Evolutionary conservation across 2,329 filamentous ascomycete species (phyloP).

Genomic region (Xylaria polymorpha): DNA sequence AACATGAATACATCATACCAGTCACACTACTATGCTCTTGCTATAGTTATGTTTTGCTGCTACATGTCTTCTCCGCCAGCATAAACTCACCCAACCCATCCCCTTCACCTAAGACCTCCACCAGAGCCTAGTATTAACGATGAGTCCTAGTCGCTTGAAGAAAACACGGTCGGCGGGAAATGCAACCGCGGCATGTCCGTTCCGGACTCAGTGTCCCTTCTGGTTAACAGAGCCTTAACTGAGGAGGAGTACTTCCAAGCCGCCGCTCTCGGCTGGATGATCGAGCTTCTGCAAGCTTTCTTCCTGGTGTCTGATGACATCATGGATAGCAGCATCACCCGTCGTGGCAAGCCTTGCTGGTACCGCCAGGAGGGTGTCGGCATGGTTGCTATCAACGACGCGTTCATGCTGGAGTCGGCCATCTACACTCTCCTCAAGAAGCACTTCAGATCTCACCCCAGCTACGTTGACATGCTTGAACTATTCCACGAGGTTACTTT

Average conservation of each 20-base stretch:
- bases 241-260: conserved; percentile 89
- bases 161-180: conserved; percentile 93
- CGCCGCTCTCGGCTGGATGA: conserved; percentile 94
- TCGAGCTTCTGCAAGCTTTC: conserved; percentile 97
- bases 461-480: conserved; percentile 92
- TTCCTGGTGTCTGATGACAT: conserved; percentile 99
- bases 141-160: conserved; percentile 75
- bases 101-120: conserved; percentile 2
- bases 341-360: conserved; percentile 95
- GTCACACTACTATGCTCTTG: not conserved
- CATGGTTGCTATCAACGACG: conserved; percentile 98
- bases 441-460: conserved; percentile 87
- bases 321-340: conserved; percentile 96
- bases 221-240: conserved; percentile 76
- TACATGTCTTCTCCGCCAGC: not conserved
- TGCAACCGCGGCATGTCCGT: conserved; percentile 99
- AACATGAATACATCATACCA: not conserved
- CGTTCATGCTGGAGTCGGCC: conserved; percentile 90
- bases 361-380: conserved; percentile 90
- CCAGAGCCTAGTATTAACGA: conserved; percentile 18
- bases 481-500: conserved; percentile 95
- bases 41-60: not conserved
- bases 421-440: conserved; percentile 96
- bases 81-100: not conserved
- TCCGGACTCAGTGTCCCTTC: conserved; percentile 85